These are phyloP conservation scores for Aspergillus chevalieri DNA, from an alignment of 2,329 filamentous ascomycete genomes.

Conservation along the genomic window DNA sequence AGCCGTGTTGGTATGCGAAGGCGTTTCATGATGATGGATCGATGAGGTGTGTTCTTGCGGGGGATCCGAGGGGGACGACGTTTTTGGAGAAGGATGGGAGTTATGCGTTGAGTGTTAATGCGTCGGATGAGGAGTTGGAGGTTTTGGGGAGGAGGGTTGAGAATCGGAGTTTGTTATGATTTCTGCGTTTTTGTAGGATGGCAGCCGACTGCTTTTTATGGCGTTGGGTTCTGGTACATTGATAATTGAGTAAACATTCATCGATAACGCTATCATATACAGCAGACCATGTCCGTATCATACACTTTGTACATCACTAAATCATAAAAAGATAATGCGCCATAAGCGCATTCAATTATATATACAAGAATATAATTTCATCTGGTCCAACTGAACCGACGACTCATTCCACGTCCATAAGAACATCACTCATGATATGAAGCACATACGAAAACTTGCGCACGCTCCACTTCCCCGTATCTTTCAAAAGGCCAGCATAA, in stretches of 20 bases:
- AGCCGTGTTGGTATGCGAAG: constrained; percentile 12
- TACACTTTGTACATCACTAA: no score
- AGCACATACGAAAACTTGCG: constrained; percentile 47
- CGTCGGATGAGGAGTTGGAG: constrained; percentile 13
- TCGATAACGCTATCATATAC: no score
- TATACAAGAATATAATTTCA: no score
- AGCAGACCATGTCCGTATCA: no score
- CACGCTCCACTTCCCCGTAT: constrained; percentile 48
- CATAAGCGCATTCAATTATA: no score
- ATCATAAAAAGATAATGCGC: no score
- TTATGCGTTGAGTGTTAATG: constrained; percentile 9
- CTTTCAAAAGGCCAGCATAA: constrained; percentile 48
- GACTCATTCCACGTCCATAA: constrained; percentile 31
- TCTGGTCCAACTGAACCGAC: not conserved
- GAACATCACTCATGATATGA: constrained; percentile 50
- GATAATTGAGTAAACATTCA: no score
- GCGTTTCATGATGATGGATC: constrained; percentile 4
- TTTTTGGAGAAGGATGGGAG: constrained; percentile 3
- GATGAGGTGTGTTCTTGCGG: constrained; percentile 12
- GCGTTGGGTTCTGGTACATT: no score
- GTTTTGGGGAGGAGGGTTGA: constrained; percentile 7
- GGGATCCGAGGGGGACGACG: constrained; percentile 7
- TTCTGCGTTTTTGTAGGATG: not conserved
- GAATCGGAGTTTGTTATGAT: constrained; percentile 6
- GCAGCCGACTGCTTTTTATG: no score